Base-by-base conservation (phyloP, 345 rosid species). In the Eucalyptus fibrosa region DNA sequence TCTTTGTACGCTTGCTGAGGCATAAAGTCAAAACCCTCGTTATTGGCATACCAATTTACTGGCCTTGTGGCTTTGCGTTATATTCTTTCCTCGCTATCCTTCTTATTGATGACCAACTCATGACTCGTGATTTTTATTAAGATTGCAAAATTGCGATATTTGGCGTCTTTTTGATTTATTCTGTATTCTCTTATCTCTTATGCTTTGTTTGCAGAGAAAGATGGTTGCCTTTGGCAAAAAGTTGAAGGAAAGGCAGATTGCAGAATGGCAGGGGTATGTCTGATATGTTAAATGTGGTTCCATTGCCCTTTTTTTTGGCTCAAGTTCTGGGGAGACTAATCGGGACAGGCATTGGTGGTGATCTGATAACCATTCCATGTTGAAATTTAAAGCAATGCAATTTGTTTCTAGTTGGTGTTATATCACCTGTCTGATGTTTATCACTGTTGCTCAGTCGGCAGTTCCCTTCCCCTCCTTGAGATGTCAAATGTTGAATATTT, bases 151-250 rank as follows among this genome's bases (percentile, higher is more conserved):
- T n/a, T 7, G 50, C 13, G 19, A 67, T 82, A 37, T 89, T 50
- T 13, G 13, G 37, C 18, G 28, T 34, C 56, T 88, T 26, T n/a
- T 40, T 88, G 30, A 40, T 60, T 28, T 62, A 81, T 89, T 83
- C 44, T 65, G 21, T 89, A 9, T 40, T 83, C 86, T 81, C 77
- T 56, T 77, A 11, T 55, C 85, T 91, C 62, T 24, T 8, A 42
- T 91, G 32, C 81, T 88, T 87, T 87, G 28, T 37, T 34, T 90
- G 87, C 50, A 91, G 93, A 87, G 89, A 92, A 90, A 94, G 90
- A 97, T 97, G 99, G 98, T 97, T 92, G 97, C 97, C 49, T 97
- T 97, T 88, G 99, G 99, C 93, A 96, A 97, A 86, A 96, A 94
- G 91, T 87, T 97, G 93, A 94, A 97, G 94, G 95, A 95, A 90